Percentiles rank a stretch among this genome's conserved stretches.
phyloP scores from a whole-genome alignment of 2,329 filamentous ascomycete species.

The Nothophaeocryptopus gaeumannii region DNA sequence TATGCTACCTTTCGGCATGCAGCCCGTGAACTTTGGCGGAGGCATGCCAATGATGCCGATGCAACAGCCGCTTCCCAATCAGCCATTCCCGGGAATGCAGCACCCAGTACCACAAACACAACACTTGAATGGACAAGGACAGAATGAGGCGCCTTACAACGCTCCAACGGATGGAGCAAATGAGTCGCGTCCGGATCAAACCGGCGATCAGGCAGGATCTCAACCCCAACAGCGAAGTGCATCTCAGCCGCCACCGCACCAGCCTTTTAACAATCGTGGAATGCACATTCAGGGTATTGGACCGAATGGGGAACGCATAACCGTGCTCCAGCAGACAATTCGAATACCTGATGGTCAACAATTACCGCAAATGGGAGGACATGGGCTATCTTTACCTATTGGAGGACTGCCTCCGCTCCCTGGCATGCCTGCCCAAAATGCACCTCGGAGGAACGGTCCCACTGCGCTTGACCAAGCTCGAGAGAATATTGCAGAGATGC shows the following conservation, averaged over 20 bases:
- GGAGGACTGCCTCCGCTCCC: constrained; percentile 11
- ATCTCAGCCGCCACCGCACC: constrained; percentile 16
- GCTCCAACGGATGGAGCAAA: constrained; percentile 1
- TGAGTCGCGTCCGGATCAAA: constrained; percentile 1
- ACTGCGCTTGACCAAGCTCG: constrained; percentile 33
- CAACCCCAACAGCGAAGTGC: constrained; percentile 9
- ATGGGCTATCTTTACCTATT: neutral
- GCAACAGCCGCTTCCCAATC: neutral
- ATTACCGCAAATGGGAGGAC: neutral
- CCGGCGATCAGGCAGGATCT: neutral
- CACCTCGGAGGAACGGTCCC: constrained; percentile 12
- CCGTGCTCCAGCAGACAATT: constrained; percentile 20
- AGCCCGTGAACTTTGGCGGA: constrained; percentile 10
- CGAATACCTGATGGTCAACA: constrained; percentile 9
- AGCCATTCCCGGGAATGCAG: neutral
- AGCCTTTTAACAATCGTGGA: constrained; percentile 22
- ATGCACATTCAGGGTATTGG: constrained; percentile 31
- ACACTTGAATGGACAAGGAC: neutral
- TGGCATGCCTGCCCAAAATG: constrained; percentile 1
- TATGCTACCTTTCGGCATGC: constrained; percentile 14
- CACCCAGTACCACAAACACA: neutral
- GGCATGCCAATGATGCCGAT: neutral
- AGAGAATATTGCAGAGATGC: constrained; percentile 33
- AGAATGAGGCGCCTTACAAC: neutral
- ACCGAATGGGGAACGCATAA: constrained; percentile 27